A percentile compares a stretch with the other conserved stretches of the same genome.
These are phyloP conservation scores for Sugiyamaella xylanicola DNA, from an alignment of 1,139 yeast genomes.

Conservation along the genomic window DNA sequence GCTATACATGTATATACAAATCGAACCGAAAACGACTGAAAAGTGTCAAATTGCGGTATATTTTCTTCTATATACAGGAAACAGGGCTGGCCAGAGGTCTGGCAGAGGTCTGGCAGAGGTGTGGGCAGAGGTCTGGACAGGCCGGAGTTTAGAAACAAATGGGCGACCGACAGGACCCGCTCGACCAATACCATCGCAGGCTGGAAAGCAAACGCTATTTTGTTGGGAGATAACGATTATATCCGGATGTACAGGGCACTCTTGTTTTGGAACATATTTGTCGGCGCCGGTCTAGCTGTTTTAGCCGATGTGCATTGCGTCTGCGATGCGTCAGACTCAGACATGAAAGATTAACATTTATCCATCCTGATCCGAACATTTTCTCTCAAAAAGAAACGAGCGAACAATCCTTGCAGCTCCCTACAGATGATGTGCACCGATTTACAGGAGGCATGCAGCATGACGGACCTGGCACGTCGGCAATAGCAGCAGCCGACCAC, in stretches of 20 bases:
- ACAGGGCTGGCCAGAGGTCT: too few species aligned
- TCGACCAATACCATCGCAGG: not conserved
- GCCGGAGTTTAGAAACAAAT: too few species aligned
- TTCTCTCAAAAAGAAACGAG: not conserved
- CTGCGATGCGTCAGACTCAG: constrained; percentile 8
- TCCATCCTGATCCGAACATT: not conserved
- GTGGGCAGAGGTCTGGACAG: too few species aligned
- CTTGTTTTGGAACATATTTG: constrained; percentile 1
- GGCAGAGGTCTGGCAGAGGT: too few species aligned
- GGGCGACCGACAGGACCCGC: not conserved
- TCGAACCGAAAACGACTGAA: too few species aligned
- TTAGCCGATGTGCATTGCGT: constrained; percentile 6
- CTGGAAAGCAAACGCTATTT: not conserved
- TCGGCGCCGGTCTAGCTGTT: constrained; percentile 6
- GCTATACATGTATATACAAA: too few species aligned
- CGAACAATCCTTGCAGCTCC: constrained; percentile 5
- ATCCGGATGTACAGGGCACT: constrained; percentile 5
- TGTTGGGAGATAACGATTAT: constrained; percentile 14
- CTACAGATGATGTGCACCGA: constrained; percentile 1
- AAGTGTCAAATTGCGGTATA: too few species aligned
- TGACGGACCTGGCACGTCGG: too few species aligned
- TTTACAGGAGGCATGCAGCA: constrained; percentile 9
- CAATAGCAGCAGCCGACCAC: constrained; percentile 8
- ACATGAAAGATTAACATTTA: constrained; percentile 12
- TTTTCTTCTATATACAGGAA: too few species aligned